Conservation (phyloP, 2,329 filamentous ascomycete species). For the Fusarium pseudograminearum region DNA sequence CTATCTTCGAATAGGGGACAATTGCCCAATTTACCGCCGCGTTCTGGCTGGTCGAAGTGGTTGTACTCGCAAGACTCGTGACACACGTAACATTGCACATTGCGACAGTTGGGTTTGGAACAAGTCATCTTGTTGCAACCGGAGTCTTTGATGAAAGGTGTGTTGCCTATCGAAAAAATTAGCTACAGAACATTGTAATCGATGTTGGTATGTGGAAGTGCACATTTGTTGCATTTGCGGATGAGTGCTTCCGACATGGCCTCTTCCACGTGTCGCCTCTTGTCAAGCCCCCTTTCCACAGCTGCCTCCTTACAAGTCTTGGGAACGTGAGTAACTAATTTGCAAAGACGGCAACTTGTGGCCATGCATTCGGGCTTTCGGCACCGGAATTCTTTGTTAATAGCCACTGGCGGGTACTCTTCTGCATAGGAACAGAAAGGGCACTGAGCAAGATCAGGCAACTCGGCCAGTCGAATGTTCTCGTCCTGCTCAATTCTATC, state of each 20-base stretch:
- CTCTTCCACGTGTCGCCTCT: constrained; percentile 80
- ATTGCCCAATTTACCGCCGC: constrained; percentile 63
- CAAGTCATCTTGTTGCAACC: constrained; percentile 91
- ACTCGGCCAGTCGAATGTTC: constrained; percentile 73
- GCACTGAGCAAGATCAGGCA: constrained; percentile 80
- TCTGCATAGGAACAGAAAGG: constrained; percentile 87
- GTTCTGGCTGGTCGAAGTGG: constrained; percentile 72
- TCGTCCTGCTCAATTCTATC: constrained; percentile 79
- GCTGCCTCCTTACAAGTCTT: constrained; percentile 76
- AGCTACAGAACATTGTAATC: constrained; percentile 25
- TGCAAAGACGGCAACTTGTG: constrained; percentile 76
- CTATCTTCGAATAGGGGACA: constrained; percentile 77
- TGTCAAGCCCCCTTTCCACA: constrained; percentile 68
- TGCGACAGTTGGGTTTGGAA: constrained; percentile 62
- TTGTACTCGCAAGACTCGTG: constrained; percentile 73
- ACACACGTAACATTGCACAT: constrained; percentile 78
- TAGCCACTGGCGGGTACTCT: constrained; percentile 74
- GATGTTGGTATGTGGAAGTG: constrained; percentile 21
- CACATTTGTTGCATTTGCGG: constrained; percentile 77
- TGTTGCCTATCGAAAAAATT: constrained; percentile 61
- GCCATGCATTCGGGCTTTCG: constrained; percentile 72
- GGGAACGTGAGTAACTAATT: constrained; percentile 76
- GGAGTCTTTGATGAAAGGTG: constrained; percentile 80
- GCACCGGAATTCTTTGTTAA: constrained; percentile 80
- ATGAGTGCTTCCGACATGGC: constrained; percentile 86